A percentile compares a stretch with the other conserved stretches of the same genome.
These are phyloP conservation scores for Elaeis guineensis DNA, from an alignment of 176 grass and related monocot genomes.

Conservation along the genomic window DNA sequence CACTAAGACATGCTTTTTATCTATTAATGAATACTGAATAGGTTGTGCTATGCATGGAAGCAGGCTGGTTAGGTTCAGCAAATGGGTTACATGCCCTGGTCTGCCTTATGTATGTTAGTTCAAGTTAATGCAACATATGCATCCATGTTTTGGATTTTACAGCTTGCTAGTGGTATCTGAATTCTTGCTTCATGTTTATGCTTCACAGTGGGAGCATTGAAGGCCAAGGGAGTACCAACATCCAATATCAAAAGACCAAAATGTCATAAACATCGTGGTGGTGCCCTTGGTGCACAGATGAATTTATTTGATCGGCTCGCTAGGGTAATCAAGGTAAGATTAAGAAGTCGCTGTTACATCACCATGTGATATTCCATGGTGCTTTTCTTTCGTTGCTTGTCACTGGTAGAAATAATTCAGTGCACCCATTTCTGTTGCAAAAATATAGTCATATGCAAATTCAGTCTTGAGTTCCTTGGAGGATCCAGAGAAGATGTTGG, in stretches of 20 bases:
- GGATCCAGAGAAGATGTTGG: slow-evolving; percentile 98
- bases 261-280: slow-evolving; percentile 12
- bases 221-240: slow-evolving; percentile 12
- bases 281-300: slow-evolving; percentile 42
- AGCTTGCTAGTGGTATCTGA: slow-evolving; percentile 2
- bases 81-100: background rate
- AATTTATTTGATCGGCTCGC: slow-evolving; percentile 87
- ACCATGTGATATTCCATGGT: background rate
- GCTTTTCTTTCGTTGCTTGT: background rate
- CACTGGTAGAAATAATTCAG: slow-evolving; percentile 7
- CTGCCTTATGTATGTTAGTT: background rate
- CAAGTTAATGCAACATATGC: background rate
- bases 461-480: slow-evolving; percentile 78
- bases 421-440: slow-evolving; percentile 10
- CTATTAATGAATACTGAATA: too few relatives aligned
- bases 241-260: background rate
- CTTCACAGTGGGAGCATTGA: slow-evolving; percentile 40
- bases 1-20: too few relatives aligned
- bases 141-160: background rate
- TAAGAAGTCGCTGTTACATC: slow-evolving; percentile 1
- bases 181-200: slow-evolving; percentile 6
- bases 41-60: too few relatives aligned
- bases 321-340: slow-evolving; percentile 74
- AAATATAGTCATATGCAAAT: slow-evolving; percentile 87
- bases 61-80: background rate